Percentiles rank a stretch among this genome's conserved stretches.
Evolutionary conservation across 2,329 filamentous ascomycete species (phyloP).

Genomic region (Diplodia intermedia): DNA sequence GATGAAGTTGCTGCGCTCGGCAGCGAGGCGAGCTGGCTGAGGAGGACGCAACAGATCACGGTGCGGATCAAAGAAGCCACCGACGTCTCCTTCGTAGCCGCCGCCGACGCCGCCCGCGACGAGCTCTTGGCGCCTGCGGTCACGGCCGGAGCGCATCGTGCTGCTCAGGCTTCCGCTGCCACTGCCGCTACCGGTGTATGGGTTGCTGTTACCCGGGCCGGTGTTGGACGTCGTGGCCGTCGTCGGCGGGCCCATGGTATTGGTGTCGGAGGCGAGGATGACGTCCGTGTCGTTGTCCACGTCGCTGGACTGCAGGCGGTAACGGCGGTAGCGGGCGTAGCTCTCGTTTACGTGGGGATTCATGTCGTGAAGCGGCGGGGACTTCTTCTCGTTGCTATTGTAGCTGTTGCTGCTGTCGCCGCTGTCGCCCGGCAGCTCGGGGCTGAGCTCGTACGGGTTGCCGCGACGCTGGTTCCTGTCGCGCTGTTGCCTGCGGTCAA

Average conservation of each 20-base stretch:
- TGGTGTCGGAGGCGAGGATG: conserved; percentile 16
- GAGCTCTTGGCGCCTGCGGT: background rate
- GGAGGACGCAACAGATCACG: background rate
- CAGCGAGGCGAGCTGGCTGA: background rate
- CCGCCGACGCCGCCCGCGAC: background rate
- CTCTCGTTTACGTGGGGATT: conserved; percentile 15
- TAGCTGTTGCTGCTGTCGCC: conserved; percentile 47
- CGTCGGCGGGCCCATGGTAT: conserved; percentile 23
- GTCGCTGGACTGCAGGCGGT: background rate
- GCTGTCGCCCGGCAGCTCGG: background rate
- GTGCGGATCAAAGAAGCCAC: background rate
- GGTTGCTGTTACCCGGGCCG: background rate
- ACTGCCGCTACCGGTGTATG: background rate
- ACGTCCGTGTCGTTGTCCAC: conserved; percentile 18
- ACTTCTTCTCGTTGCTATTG: conserved; percentile 38
- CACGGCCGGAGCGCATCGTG: background rate
- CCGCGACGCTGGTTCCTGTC: background rate
- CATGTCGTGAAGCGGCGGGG: conserved; percentile 26
- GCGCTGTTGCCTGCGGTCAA: background rate
- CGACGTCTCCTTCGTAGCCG: background rate
- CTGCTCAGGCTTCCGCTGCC: background rate
- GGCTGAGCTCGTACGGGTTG: background rate
- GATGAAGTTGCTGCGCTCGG: background rate
- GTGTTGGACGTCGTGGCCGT: background rate
- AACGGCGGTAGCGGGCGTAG: conserved; percentile 3